Percentiles rank a stretch among this genome's conserved stretches.
phyloP scores from a whole-genome alignment of 1,139 yeast species.

The Candida sp. region DNA sequence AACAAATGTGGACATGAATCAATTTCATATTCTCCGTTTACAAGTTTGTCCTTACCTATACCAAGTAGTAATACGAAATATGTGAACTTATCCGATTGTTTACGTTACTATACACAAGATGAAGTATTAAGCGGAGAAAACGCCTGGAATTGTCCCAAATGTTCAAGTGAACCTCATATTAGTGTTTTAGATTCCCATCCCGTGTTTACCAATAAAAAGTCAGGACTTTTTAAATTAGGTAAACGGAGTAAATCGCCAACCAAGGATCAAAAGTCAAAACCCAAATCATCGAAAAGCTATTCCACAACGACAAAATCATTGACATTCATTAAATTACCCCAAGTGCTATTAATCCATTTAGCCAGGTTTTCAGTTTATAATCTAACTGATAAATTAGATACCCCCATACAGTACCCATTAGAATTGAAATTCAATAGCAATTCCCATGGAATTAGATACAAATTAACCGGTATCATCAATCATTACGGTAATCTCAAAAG shows the following conservation, averaged over 20 bases:
- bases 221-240: conserved; percentile 34
- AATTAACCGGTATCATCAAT: conserved; percentile 59
- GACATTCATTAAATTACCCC: conserved; percentile 62
- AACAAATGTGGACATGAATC: conserved; percentile 61
- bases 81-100: conserved; percentile 57
- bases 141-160: conserved; percentile 77
- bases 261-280: conserved; percentile 13
- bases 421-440: conserved; percentile 44
- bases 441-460: conserved; percentile 44
- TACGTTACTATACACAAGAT: conserved; percentile 62
- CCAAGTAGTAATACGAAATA: conserved; percentile 38
- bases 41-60: conserved; percentile 64
- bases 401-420: conserved; percentile 52
- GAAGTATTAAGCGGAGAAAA: conserved; percentile 70
- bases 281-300: conserved; percentile 4
- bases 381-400: conserved; percentile 52
- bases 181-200: conserved; percentile 33
- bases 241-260: conserved; percentile 34
- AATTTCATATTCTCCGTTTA: conserved; percentile 56
- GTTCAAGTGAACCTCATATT: conserved; percentile 19
- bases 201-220: conserved; percentile 28
- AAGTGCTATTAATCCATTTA: conserved; percentile 60
- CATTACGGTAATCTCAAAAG: conserved; percentile 70
- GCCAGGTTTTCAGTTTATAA: conserved; percentile 56
- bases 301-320: conserved; percentile 49